phyloP scores from a whole-genome alignment of 1,139 yeast genomes.

The Diutina ranongensis region DNA sequence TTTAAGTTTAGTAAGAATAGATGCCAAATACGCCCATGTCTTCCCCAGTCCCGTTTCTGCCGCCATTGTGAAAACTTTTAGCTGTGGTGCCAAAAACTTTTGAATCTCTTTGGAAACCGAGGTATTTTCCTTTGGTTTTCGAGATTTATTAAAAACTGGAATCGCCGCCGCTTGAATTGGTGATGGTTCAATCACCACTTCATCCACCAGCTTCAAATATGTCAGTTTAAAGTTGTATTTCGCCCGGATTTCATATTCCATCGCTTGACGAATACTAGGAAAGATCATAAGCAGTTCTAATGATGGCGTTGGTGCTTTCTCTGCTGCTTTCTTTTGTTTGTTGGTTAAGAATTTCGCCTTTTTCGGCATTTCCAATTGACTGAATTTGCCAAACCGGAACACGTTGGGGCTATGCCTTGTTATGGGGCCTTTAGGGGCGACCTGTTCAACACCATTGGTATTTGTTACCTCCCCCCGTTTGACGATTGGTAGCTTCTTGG shows the following conservation, averaged over 20 bases:
- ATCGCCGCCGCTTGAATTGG: constrained; percentile 36
- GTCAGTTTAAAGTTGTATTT: constrained; percentile 33
- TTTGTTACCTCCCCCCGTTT: too few species aligned
- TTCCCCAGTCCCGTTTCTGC: constrained; percentile 98
- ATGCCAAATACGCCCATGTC: constrained; percentile 82
- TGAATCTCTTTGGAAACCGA: constrained; percentile 13
- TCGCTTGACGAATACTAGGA: constrained; percentile 54
- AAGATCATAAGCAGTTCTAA: constrained; percentile 58
- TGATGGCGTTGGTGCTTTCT: constrained; percentile 26
- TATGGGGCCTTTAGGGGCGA: too few species aligned
- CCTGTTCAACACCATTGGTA: too few species aligned
- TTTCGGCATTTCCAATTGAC: not conserved
- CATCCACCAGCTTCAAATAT: constrained; percentile 20
- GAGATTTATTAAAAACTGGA: constrained; percentile 29
- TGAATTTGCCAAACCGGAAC: not conserved
- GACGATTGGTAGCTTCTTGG: too few species aligned
- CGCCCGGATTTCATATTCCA: constrained; percentile 44
- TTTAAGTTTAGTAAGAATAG: constrained; percentile 56
- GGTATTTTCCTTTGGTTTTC: constrained; percentile 10
- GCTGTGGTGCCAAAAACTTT: constrained; percentile 13
- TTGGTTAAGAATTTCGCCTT: not conserved
- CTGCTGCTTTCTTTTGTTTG: not conserved
- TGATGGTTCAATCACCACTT: constrained; percentile 25
- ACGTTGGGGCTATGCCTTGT: too few species aligned
- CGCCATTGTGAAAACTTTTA: constrained; percentile 58